These are phyloP conservation scores for Choanephora cucurbitarum DNA, from an alignment of 371 early-diverging fungal species.

Conservation along the genomic window DNA sequence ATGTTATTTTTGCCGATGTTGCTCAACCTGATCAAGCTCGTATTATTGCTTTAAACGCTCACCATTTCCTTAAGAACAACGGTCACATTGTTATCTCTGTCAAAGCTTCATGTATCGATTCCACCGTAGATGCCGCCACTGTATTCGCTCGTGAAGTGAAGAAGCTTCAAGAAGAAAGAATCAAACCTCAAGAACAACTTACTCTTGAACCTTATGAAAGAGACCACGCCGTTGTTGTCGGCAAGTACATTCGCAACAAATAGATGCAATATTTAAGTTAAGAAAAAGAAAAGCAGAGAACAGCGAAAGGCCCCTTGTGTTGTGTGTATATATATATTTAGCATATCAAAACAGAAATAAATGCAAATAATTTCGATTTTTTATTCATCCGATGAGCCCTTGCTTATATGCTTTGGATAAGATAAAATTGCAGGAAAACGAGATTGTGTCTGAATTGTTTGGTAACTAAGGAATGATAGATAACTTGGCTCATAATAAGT, in stretches of 20 bases:
- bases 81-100: constrained; percentile 99
- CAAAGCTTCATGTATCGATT: constrained; percentile 99
- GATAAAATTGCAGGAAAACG: too few species aligned
- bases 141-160: constrained; percentile 99
- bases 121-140: constrained; percentile 96
- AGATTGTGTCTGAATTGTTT: too few species aligned
- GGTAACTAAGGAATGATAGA: too few species aligned
- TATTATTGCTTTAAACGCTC: constrained; percentile 99
- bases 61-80: constrained; percentile 98
- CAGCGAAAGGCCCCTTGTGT: too few species aligned
- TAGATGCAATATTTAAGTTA: constrained; percentile 32
- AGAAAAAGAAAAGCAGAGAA: too few species aligned
- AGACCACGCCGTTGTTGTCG: constrained; percentile 99
- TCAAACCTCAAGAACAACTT: constrained; percentile 99
- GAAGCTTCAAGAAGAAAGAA: constrained; percentile 97
- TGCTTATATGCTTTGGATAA: too few species aligned
- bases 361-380: too few species aligned
- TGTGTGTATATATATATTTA: too few species aligned
- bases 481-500: too few species aligned
- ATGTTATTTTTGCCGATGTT: constrained; percentile 99
- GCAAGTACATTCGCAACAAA: constrained; percentile 78
- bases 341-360: too few species aligned
- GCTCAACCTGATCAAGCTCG: constrained; percentile 99
- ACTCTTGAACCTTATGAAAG: constrained; percentile 99
- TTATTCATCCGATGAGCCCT: too few species aligned